Base-by-base conservation (phyloP, 139 green algal species). In the Volvox africanus region DNA sequence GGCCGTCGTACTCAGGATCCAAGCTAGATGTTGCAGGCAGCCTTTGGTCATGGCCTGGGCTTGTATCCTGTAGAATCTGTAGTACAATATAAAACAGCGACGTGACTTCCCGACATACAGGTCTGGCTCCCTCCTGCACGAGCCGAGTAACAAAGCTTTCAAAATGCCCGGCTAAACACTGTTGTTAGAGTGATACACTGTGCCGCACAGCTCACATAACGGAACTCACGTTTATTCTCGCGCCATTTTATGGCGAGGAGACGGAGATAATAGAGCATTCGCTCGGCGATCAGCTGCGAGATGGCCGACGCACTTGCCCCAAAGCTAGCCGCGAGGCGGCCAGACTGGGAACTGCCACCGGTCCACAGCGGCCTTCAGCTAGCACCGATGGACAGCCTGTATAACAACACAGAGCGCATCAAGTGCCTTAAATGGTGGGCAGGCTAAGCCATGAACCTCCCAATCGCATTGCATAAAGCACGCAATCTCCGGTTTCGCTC, bases 311-410 rank as follows among this genome's bases (percentile, higher is more conserved):
- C 36, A 44, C 78, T 20, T 16, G 24, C 5, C 28, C 26, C 86
- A 0, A 91, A 89, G 69, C 88, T 93, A 26, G 91, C 91, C 20
- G 37, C 67, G 1, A 61, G 91, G 44, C 75, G 91, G 32, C 91
- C 91, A 0, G 88, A 88, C 67, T 93, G 88, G 88, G 65, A 92
- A 77, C 81, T 93, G 88, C 91, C 88, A 2, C 11, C 83, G 44
- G 33, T 92, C 30, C 82, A 91, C 28, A 79, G 69, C 11, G 86
- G 83, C 2, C 88, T 94, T n/a, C 65, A 94, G 88, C 83, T 93
- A 24, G 32, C 86, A n/a, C 44, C 88, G 0, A 65, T 85, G 35
- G 91, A 93, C 5, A 5, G 17, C 1, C 65, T 93, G 44, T 20
- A 88, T 26, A 37, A 76, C 24, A 50, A 80, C 33, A 77, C 62